Base-by-base conservation (phyloP, 371 early-diverging fungal species). In the Mucor velutinosus region DNA sequence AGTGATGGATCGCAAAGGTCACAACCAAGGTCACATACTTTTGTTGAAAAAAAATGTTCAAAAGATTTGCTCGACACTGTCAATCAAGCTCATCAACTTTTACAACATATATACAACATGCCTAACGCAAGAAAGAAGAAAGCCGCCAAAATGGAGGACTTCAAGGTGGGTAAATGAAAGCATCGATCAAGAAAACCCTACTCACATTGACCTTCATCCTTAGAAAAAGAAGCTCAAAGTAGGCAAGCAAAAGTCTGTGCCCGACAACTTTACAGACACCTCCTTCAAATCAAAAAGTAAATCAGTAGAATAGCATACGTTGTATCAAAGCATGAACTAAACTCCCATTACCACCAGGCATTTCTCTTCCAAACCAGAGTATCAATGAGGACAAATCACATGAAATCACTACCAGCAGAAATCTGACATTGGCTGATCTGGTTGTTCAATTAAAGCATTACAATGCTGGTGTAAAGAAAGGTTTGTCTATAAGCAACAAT, bases 171-270 rank as follows among this genome's bases (percentile, higher is more conserved):
- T 32, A 0, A 0, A 41, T 37, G 1, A 41, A 11, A 23, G 4
- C n/a, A 45, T n/a, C n/a, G 7, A 45, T 19, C n/a, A n/a, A 19
- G 45, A 45, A 45, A 45, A n/a, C 1, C 5, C 4, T n/a, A 45
- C n/a, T 45, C 2, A 45, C 45, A 45, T 41, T 23, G 58, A 3
- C 17, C 7, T 51, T 25, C 11, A 51, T 25, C 23, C 25, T 12
- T 49, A 92, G 91, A 96, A 97, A 92, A 89, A 90, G 69, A 94
- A 92, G 78, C 87, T 97, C 41, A 97, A 97, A 76, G 90, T 97
- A 45, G 97, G 97, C 56, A 92, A 95, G 77, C 91, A 91, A 76
- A 91, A 93, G 81, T 84, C 87, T 19, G 77, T 87, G n/a, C 82
- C 95, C 10, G 84, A 85, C 53, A 97, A 88, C 75, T 86, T 86